A percentile compares a stretch with the other conserved stretches of the same genome.
These are phyloP conservation scores for Xylariaceae sp. DNA, from an alignment of 2,329 filamentous ascomycete species.

Conservation along the genomic window DNA sequence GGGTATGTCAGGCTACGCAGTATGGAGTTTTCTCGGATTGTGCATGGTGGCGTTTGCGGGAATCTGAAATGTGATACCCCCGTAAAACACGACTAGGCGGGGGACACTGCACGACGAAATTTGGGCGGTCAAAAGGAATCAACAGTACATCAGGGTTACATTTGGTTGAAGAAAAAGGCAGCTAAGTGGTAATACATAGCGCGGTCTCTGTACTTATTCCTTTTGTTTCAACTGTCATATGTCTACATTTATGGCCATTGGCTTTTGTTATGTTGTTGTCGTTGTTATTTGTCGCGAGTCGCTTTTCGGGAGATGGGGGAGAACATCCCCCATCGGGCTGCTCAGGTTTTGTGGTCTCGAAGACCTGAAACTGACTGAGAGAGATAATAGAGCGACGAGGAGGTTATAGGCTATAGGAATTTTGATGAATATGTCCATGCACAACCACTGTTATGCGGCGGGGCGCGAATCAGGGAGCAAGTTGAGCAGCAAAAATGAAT, in stretches of 20 bases:
- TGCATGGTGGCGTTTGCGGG: conserved; percentile 14
- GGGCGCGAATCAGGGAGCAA: not conserved
- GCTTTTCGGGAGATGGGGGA: not conserved
- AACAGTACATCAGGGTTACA: conserved; percentile 2
- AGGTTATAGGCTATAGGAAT: not conserved
- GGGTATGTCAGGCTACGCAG: conserved; percentile 15
- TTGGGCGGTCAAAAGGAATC: conserved; percentile 5
- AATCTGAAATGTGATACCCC: conserved; percentile 17
- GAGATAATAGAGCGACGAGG: conserved; percentile 5
- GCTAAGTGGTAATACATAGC: conserved; percentile 22
- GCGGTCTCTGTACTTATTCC: conserved; percentile 2
- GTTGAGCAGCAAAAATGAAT: not conserved
- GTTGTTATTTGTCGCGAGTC: not conserved
- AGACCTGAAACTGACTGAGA: not conserved
- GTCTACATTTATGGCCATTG: not conserved
- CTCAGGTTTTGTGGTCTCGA: not conserved
- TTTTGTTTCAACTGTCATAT: not conserved
- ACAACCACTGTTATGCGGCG: not conserved
- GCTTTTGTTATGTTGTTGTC: not conserved
- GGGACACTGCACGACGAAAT: conserved; percentile 1
- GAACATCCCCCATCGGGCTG: not conserved
- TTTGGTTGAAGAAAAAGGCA: conserved; percentile 7
- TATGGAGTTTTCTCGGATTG: conserved; percentile 10
- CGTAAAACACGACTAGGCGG: conserved; percentile 16
- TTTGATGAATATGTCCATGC: not conserved